Evolutionary conservation across 75 land plant species (phyloP).

Genomic region (Cupressus sempervirens): DNA sequence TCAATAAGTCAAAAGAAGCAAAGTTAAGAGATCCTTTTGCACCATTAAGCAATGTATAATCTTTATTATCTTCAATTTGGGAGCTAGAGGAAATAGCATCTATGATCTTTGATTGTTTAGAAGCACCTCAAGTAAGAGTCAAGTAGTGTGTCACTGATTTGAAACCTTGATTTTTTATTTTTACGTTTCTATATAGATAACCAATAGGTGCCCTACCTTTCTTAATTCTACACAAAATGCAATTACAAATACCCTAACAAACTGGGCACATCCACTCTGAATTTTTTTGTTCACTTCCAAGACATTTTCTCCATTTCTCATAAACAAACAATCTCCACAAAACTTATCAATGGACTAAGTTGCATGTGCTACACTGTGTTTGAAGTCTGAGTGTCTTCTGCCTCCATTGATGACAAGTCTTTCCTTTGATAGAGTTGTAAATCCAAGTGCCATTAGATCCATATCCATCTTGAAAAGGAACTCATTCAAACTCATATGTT

Average conservation of each 20-base stretch:
- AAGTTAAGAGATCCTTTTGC: neutral
- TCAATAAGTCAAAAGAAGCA: neutral
- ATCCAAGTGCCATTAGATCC: constrained; percentile 61
- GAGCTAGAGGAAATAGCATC: neutral
- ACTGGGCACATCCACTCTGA: constrained; percentile 78
- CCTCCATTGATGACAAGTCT: constrained; percentile 96
- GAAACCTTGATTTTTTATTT: constrained; percentile 51
- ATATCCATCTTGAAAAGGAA: constrained; percentile 75
- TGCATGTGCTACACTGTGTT: constrained; percentile 64
- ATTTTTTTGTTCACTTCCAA: constrained; percentile 62
- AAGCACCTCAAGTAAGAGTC: constrained; percentile 37
- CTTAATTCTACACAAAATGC: constrained; percentile 74
- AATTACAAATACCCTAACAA: constrained; percentile 92
- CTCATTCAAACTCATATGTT: constrained; percentile 47
- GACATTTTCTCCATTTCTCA: constrained; percentile 95
- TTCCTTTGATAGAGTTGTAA: constrained; percentile 68
- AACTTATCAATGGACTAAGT: constrained; percentile 71
- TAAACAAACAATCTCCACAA: constrained; percentile 89
- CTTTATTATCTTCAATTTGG: neutral
- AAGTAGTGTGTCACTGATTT: constrained; percentile 93
- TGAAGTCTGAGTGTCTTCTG: constrained; percentile 88
- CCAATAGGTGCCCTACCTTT: constrained; percentile 86
- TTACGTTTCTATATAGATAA: constrained; percentile 42
- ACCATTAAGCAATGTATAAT: neutral
- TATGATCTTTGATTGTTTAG: neutral